Evolutionary conservation across 768 basidiomycete species (phyloP).

Genomic region (Clitopilus hobsonii): DNA sequence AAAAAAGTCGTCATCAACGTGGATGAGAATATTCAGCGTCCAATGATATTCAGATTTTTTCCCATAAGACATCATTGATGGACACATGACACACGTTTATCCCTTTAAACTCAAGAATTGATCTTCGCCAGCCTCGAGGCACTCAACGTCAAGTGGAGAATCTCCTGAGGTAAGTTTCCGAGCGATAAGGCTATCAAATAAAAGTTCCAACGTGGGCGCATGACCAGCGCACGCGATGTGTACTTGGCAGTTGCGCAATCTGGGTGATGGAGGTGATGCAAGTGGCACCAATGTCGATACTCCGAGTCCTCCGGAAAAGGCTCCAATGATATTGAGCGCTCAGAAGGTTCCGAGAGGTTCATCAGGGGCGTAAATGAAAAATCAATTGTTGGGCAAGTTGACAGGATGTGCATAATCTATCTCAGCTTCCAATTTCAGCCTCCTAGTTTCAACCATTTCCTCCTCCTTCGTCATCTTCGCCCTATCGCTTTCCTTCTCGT

Average conservation of each 20-base stretch:
- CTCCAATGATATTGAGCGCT: too few relatives aligned
- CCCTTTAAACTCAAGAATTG: neutral
- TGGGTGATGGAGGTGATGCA: too few relatives aligned
- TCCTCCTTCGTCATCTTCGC: neutral
- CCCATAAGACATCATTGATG: neutral
- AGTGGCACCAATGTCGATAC: too few relatives aligned
- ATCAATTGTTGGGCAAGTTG: neutral
- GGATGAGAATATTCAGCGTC: neutral
- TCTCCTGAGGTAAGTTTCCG: neutral
- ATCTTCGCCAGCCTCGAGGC: neutral
- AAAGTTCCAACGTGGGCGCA: too few relatives aligned
- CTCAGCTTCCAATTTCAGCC: neutral
- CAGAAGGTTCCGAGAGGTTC: too few relatives aligned
- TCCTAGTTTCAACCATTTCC: neutral
- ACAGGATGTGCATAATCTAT: neutral
- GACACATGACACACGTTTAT: neutral
- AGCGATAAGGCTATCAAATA: too few relatives aligned
- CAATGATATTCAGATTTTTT: neutral
- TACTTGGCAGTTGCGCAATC: too few relatives aligned
- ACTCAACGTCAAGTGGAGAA: neutral
- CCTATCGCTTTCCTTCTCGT: neutral
- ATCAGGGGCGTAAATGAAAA: too few relatives aligned
- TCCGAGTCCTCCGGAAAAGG: neutral
- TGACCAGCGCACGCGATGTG: too few relatives aligned
- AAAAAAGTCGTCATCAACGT: neutral